Base-by-base conservation (phyloP, 768 basidiomycete genomes). In the Mrakia gelida region DNA sequence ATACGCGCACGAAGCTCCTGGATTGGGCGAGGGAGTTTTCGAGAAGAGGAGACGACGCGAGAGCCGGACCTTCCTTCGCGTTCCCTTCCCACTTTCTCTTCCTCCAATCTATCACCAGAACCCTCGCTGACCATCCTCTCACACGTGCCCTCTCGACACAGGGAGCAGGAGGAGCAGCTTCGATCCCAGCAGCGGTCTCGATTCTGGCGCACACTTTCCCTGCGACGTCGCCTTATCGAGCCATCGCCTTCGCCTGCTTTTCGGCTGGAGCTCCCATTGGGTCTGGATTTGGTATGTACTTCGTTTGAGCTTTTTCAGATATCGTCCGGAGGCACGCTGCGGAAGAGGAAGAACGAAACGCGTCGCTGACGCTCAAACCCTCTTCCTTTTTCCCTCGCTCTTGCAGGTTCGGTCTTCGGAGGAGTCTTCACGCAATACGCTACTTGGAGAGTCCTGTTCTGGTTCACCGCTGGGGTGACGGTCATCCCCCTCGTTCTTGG, bases 231-330 rank as follows among this genome's bases (percentile, higher is more conserved):
- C 78, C 63, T 11, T 41, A 65, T 23, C 88, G 94, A 15, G 89
- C 92, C 1, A 84, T 89, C 0, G 94, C 93, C 0, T 96, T 95
- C 80, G 89, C 94, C 0, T 89, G 91, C 0, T 95, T 94, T 80
- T 87, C 91, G 0, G 92, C 93, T 0, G 95, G 95, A 38, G 92
- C 91, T 0, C 93, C 94, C 0, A 82, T 95, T 8, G 94, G 94
- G 0, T 91, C 88, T 0, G 91, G 89, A 0, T 84, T 94, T 21
- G 93, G 94, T 1, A 86, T 87, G 59, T 28, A 16, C 9, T n/a
- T 26, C 13, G 26, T 28, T 59, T 28, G 4, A 9, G 13, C 54
- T 45, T 45, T 5, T 18, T 21, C 18, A 2, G 2, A 9, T 52
- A 2, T 2, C 11, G 16, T 52, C 7, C 18, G 4, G 49, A 52